These are phyloP conservation scores for Neonectria magnoliae DNA, from an alignment of 2,329 filamentous ascomycete species.

Conservation along the genomic window DNA sequence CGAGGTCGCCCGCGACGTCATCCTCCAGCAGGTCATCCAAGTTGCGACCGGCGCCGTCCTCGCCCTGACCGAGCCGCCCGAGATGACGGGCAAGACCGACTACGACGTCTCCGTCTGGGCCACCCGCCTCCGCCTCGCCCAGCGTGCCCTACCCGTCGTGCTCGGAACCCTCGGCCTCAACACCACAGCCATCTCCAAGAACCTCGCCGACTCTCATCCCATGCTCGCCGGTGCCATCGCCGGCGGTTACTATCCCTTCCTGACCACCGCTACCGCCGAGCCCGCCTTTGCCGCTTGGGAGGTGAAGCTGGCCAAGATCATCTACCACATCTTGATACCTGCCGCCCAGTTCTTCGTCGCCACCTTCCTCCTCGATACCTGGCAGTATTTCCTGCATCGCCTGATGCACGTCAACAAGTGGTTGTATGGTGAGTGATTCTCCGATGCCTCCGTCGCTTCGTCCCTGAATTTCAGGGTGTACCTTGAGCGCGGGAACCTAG, in stretches of 20 bases:
- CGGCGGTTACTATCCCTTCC: conserved; percentile 82
- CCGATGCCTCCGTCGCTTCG: background rate
- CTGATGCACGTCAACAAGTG: conserved; percentile 98
- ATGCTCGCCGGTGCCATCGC: conserved; percentile 78
- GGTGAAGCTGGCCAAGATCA: conserved; percentile 73
- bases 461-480: background rate
- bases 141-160: conserved; percentile 78
- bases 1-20: conserved; percentile 89
- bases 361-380: conserved; percentile 85
- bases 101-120: conserved; percentile 94
- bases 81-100: conserved; percentile 79
- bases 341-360: conserved; percentile 79
- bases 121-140: conserved; percentile 79
- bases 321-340: conserved; percentile 85
- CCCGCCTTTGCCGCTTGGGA: conserved; percentile 89
- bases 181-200: conserved; percentile 78
- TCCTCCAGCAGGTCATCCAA: conserved; percentile 93
- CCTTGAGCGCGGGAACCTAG: background rate
- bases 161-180: conserved; percentile 81
- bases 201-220: conserved; percentile 75
- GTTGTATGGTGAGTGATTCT: conserved; percentile 81
- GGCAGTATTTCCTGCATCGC: conserved; percentile 98
- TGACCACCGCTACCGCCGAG: conserved; percentile 69
- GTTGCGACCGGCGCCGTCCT: conserved; percentile 75
- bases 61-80: conserved; percentile 75